phyloP scores from a whole-genome alignment of 306 rosid genomes.

The Glycine latifolia region DNA sequence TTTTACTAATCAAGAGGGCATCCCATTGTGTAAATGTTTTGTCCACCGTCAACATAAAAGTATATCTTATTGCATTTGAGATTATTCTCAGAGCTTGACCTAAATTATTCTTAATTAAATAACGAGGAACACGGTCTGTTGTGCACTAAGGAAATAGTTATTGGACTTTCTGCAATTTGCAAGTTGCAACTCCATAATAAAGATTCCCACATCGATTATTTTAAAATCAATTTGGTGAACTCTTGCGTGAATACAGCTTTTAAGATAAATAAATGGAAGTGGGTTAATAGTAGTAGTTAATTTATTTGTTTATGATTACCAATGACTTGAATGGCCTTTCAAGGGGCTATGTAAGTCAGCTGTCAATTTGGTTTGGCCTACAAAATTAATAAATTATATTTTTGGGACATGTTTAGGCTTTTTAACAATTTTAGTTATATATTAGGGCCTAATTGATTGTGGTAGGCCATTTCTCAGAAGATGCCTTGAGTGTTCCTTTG shows the following conservation, averaged over 20 bases:
- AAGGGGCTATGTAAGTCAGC: not conserved
- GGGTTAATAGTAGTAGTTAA: conserved; percentile 12
- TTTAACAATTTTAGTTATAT: not conserved
- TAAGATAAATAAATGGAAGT: conserved; percentile 29
- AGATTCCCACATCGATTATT: conserved; percentile 34
- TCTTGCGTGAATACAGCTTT: conserved; percentile 20
- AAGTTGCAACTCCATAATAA: conserved; percentile 40
- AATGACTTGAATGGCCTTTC: conserved; percentile 19
- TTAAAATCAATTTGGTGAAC: not conserved
- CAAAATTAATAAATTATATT: not conserved
- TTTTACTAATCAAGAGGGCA: not conserved
- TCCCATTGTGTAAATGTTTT: conserved; percentile 30
- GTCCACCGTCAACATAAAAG: conserved; percentile 49
- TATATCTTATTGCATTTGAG: conserved; percentile 18
- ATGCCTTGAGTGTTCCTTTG: not conserved
- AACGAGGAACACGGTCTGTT: conserved; percentile 10
- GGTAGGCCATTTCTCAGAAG: not conserved
- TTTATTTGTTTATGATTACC: not conserved
- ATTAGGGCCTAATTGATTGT: not conserved
- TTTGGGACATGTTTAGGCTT: not conserved
- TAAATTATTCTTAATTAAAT: not conserved
- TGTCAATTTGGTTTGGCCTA: not conserved
- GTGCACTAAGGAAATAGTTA: conserved; percentile 1
- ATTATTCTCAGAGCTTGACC: conserved; percentile 40
- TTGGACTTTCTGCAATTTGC: conserved; percentile 39